Evolutionary conservation across 768 basidiomycete species (phyloP).

Genomic region (Lentinula guzmanii): DNA sequence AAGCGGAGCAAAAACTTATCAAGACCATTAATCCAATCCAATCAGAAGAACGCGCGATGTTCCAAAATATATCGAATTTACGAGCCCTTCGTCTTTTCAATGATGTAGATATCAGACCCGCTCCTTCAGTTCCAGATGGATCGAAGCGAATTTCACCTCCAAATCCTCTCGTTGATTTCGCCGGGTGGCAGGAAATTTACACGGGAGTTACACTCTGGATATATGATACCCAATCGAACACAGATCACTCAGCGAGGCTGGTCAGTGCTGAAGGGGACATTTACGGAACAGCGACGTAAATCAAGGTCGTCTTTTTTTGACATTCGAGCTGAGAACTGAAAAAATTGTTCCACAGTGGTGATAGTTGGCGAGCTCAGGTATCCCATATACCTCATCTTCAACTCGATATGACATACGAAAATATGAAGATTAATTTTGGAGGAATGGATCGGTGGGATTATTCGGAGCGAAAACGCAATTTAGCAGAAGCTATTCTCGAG

Average conservation of each 20-base stretch:
- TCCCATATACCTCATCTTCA: conserved; percentile 71
- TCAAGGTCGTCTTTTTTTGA: conserved; percentile 9
- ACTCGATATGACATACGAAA: conserved; percentile 52
- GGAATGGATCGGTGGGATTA: conserved; percentile 73
- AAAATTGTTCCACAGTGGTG: conserved; percentile 43
- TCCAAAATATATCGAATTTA: conserved; percentile 58
- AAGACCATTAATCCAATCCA: conserved; percentile 42
- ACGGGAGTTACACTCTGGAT: conserved; percentile 66
- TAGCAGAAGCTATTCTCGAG: conserved; percentile 39
- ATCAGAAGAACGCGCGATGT: conserved; percentile 30
- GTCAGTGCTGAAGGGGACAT: conserved; percentile 55
- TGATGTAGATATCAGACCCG: conserved; percentile 58
- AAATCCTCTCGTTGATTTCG: conserved; percentile 55
- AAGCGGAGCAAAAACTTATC: conserved; percentile 35
- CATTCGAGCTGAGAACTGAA: background rate
- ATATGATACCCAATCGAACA: conserved; percentile 63
- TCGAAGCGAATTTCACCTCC: conserved; percentile 39
- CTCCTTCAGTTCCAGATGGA: conserved; percentile 41
- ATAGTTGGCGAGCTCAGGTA: conserved; percentile 75
- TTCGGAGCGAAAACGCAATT: conserved; percentile 54
- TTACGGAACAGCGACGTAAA: conserved; percentile 78
- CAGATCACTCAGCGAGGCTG: conserved; percentile 62
- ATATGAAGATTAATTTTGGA: conserved; percentile 70
- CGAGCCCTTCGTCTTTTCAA: conserved; percentile 62
- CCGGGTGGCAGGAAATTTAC: conserved; percentile 72